Evolutionary conservation across 1,284 basidiomycete species (phyloP), one percentile per base, ranked within the genome.

Genomic region (Sanguinoderma infundibulare): DNA sequence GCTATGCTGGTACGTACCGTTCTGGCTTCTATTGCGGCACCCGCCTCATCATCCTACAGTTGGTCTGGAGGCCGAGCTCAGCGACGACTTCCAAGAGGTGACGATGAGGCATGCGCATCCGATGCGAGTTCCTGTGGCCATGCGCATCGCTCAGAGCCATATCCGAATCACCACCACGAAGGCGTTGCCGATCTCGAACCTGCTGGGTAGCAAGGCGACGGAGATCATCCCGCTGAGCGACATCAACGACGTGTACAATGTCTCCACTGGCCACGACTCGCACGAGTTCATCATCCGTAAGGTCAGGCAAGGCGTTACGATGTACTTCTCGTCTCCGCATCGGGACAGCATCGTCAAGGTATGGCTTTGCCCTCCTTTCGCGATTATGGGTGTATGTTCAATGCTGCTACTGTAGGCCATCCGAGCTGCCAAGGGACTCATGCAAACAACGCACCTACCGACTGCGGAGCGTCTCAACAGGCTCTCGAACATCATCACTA

Each of bases 211-310:
- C 74, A 87, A 87, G 75, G 86, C 91, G 1, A 91, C 87, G 0
- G 94, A 95, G 68, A 87, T 92, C 61, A 88, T 96, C 56, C 84
- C 87, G 1, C 79, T 94, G 58, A 78, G 83, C 3, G 94, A 95
- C 62, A 84, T 96, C 66, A 93, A 91, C 75, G 94, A 96, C 70
- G 85, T 94, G 1, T 92, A 94, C 72, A 91, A 90, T 57, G 87
- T 93, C 17, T 85, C 87, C 2, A 90, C 87, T 3, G 88, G 89
- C 7, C 81, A 87, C 15, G 90, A 94, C 57, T 78, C 83, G n/a
- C 81, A 91, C 60, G 92, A 95, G 70, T 92, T 96, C 69, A 89
- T 94, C 62, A 87, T 96, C 68, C 83, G 91, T 44, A 81, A 88
- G 67, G 87, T 84, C 68, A 85, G 84, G 61, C 87, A 91, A 65